Conservation (phyloP, 148 eudicot genomes). For the Fagopyrum homotropicum region DNA sequence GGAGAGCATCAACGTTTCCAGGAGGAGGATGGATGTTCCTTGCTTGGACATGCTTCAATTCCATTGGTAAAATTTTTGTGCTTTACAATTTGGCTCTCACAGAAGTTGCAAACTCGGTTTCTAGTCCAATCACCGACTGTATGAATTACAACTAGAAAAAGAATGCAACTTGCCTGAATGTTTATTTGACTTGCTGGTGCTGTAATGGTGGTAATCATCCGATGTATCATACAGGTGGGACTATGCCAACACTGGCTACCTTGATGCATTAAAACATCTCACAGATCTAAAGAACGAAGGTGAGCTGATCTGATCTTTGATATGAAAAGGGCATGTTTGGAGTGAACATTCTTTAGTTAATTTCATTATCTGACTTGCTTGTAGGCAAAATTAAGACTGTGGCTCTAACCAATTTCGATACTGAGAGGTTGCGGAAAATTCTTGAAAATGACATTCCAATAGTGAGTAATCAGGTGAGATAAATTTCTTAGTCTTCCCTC, state of each 20-base stretch:
- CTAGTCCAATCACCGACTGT: background rate
- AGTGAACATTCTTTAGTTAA: background rate
- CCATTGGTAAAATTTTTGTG: constrained; percentile 53
- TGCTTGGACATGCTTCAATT: constrained; percentile 97
- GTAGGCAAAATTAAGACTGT: constrained; percentile 95
- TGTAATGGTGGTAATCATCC: background rate
- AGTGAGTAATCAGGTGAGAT: constrained; percentile 84
- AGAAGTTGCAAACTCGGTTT: background rate
- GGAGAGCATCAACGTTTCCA: constrained; percentile 66
- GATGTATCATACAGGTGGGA: constrained; percentile 77
- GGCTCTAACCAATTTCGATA: constrained; percentile 94
- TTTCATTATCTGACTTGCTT: background rate
- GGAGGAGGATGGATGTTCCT: constrained; percentile 93
- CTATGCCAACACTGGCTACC: constrained; percentile 86
- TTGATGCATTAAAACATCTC: constrained; percentile 93
- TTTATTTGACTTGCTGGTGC: background rate
- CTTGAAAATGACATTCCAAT: constrained; percentile 86
- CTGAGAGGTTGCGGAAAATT: constrained; percentile 70
- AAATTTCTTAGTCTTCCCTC: constrained; percentile 1
- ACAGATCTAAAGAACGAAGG: constrained; percentile 97
- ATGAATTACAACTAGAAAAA: background rate
- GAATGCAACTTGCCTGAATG: background rate
- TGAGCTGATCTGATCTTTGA: constrained; percentile 15
- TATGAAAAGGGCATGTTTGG: background rate
- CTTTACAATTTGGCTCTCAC: constrained; percentile 5